Base-by-base conservation (phyloP, 192 early-diverging fungal genomes). In the Podila clonocystis region DNA sequence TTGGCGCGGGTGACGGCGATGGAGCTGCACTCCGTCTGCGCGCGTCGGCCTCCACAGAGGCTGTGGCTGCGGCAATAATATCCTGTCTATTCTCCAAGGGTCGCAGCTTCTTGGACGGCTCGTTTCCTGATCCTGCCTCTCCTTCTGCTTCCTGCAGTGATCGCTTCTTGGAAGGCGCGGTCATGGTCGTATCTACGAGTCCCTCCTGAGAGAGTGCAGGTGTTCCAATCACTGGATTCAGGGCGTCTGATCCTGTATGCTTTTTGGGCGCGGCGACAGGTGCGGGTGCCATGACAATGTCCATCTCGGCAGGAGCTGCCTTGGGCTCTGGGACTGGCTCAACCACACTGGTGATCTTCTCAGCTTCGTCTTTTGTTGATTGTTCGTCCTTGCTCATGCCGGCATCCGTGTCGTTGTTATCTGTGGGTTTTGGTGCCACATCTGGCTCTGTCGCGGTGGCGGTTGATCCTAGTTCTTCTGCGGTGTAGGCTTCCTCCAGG, bases 401-500 rank as follows among this genome's bases (percentile, higher is more conserved):
- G 17, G 19, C 29, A 55, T 45, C 26, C 7, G 36, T 63, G 4
- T 49, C 33, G 13, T 66, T 31, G 26, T 22, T 22, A 26, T 19
- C 41, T n/a, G 26, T 48, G 8, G 68, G 12, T 41, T 73, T 82
- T 15, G 72, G 72, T 19, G 71, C 62, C 4, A 74, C 65, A 12
- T 82, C 68, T 24, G 59, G 68, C 12, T 74, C 64, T 62, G 82
- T 57, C 24, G 64, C 31, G 4, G 58, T 45, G 5, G 58, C 49
- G 34, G 67, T 30, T 13, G 71, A 66, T 31, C 68, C 63, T 26
- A 78, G 72, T 73, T 60, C 65, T 2, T 82, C 72, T 13, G 65
- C 57, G 5, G 67, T 45, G 30, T 91, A 61, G 5, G 88, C 89
- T 63, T 90, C 87, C 62, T 88, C 85, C 8, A 93, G 82, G 24